phyloP scores from a whole-genome alignment of 2,329 filamentous ascomycete species.

The Cercospora sp. region DNA sequence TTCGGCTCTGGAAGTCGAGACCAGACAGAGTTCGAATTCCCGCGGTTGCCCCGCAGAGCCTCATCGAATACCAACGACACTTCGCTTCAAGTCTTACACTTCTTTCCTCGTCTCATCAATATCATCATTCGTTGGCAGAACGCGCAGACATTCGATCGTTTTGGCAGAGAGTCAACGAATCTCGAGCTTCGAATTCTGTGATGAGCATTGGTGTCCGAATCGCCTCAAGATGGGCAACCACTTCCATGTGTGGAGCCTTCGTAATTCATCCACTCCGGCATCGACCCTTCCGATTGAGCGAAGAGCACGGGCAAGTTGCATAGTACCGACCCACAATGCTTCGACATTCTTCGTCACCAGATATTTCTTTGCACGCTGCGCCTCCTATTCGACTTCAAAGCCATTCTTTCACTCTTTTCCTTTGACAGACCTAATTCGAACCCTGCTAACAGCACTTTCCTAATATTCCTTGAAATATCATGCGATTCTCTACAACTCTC shows the following conservation, averaged over 20 bases:
- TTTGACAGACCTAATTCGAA: not conserved
- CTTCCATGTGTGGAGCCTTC: not conserved
- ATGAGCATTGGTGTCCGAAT: not conserved
- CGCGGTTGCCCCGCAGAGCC: not conserved
- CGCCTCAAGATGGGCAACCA: not conserved
- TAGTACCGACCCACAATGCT: constrained; percentile 17
- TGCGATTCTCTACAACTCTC: constrained; percentile 36
- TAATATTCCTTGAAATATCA: constrained; percentile 8
- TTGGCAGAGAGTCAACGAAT: not conserved
- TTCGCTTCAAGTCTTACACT: not conserved
- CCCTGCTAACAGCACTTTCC: not conserved
- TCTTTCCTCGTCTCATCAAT: not conserved
- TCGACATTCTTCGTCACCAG: constrained; percentile 5
- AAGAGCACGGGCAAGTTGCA: constrained; percentile 9
- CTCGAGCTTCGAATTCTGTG: not conserved
- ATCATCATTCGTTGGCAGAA: not conserved
- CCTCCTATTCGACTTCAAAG: not conserved
- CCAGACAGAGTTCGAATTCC: not conserved
- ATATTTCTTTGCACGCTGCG: constrained; percentile 4
- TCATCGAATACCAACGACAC: not conserved
- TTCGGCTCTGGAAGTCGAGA: too few species aligned
- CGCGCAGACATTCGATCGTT: not conserved
- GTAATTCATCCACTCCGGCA: constrained; percentile 14
- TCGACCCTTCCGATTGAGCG: constrained; percentile 15
- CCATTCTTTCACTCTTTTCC: not conserved